phyloP scores from a whole-genome alignment of 352 stramenopile species.

The Phytopythium kandeliae region DNA sequence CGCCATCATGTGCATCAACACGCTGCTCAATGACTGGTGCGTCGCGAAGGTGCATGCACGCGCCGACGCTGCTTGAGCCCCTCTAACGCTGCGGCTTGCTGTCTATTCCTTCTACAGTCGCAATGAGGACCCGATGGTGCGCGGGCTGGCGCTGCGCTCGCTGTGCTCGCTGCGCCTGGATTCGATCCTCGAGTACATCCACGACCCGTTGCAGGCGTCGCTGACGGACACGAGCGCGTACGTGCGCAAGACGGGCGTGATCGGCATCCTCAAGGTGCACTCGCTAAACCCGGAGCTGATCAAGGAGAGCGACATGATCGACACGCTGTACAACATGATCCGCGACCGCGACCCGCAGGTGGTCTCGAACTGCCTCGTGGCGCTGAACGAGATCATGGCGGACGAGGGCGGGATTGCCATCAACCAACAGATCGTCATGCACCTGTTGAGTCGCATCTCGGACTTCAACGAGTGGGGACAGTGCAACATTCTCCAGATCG shows the following conservation, averaged over 20 bases:
- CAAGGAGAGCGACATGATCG: constrained; percentile 93
- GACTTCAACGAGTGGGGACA: constrained; percentile 99
- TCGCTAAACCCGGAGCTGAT: constrained; percentile 90
- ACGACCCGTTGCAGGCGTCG: constrained; percentile 87
- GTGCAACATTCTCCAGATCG: constrained; percentile 94
- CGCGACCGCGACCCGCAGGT: constrained; percentile 96
- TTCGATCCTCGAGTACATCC: constrained; percentile 98
- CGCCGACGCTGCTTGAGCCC: too few relatives aligned
- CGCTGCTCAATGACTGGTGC: constrained; percentile 97
- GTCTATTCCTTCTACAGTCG: too few relatives aligned
- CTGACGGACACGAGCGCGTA: constrained; percentile 96
- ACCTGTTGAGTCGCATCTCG: constrained; percentile 96
- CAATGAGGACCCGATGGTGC: constrained; percentile 98
- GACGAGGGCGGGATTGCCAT: constrained; percentile 96
- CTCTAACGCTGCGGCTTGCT: constrained; percentile 3
- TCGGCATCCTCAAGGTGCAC: constrained; percentile 98
- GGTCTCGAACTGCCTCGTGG: constrained; percentile 96
- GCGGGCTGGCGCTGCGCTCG: constrained; percentile 95
- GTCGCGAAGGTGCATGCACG: too few relatives aligned
- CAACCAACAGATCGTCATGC: constrained; percentile 96
- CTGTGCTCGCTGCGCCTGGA: constrained; percentile 96
- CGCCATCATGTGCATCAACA: constrained; percentile 99
- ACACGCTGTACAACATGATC: constrained; percentile 99
- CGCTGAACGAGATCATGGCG: constrained; percentile 98
- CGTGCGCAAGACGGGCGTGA: constrained; percentile 98